phyloP scores from a whole-genome alignment of 1,284 basidiomycete species.

The Leccinum fallax region DNA sequence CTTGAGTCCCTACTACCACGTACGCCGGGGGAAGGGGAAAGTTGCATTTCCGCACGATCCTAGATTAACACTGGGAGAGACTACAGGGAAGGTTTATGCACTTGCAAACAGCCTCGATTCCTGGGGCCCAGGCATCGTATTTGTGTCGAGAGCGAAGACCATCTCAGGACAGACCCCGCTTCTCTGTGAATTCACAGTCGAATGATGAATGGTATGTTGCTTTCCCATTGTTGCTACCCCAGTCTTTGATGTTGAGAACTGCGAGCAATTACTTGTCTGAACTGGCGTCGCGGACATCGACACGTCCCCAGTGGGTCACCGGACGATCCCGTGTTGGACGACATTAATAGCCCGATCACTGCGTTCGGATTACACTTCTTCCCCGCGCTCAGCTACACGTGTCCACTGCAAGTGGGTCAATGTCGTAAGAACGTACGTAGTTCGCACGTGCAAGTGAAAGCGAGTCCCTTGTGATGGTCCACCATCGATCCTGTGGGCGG shows the following conservation, averaged over 20 bases:
- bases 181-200: neutral
- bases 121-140: neutral
- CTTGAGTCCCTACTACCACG: neutral
- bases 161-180: neutral
- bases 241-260: neutral
- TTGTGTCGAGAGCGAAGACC: neutral
- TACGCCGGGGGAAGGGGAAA: neutral
- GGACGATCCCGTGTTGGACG: neutral
- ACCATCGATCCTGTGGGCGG: neutral
- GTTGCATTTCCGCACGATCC: neutral
- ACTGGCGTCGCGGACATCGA: neutral
- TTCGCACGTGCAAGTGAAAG: neutral
- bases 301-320: neutral
- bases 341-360: neutral
- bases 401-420: neutral
- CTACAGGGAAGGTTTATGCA: neutral
- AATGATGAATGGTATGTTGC: neutral
- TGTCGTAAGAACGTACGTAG: neutral
- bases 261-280: neutral
- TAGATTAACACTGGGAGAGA: neutral
- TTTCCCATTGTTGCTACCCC: neutral
- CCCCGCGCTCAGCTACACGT: neutral
- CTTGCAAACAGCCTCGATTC: neutral
- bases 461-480: neutral
- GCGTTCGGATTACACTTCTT: neutral